Percentiles rank a stretch among this genome's conserved stretches.
Conservation (phyloP, 208 protist genomes). For the Acanthamoeba lenticulata region DNA sequence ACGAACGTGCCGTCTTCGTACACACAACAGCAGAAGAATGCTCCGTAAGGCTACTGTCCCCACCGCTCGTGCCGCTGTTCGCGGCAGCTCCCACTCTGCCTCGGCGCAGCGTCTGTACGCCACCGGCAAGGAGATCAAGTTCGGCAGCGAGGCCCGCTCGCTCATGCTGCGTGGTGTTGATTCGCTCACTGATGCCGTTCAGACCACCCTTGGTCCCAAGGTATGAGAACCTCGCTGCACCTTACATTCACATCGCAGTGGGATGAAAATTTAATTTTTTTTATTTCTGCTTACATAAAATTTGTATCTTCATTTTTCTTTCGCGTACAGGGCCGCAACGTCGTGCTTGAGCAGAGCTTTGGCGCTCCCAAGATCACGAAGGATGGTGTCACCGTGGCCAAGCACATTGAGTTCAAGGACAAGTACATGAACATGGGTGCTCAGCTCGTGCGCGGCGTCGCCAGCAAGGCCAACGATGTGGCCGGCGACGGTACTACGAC, state of each 20-base stretch:
- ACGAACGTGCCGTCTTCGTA: background rate
- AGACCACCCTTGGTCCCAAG: constrained; percentile 98
- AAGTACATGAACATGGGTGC: constrained; percentile 98
- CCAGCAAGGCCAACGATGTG: constrained; percentile 98
- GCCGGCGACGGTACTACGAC: constrained; percentile 99
- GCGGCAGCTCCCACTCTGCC: background rate
- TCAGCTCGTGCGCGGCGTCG: constrained; percentile 91
- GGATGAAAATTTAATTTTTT: too few relatives aligned
- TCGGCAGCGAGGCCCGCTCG: constrained; percentile 94
- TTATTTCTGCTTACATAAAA: background rate
- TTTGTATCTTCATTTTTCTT: background rate
- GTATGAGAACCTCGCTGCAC: too few relatives aligned
- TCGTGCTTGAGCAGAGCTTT: constrained; percentile 98
- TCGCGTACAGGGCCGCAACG: constrained; percentile 95
- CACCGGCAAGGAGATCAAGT: constrained; percentile 95
- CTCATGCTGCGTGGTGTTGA: constrained; percentile 96
- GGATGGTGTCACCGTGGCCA: constrained; percentile 99
- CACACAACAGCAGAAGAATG: background rate
- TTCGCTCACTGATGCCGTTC: constrained; percentile 96
- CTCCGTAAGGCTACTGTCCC: background rate
- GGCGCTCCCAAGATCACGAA: constrained; percentile 99
- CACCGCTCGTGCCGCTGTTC: background rate
- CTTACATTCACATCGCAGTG: too few relatives aligned
- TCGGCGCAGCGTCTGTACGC: background rate
- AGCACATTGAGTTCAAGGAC: constrained; percentile 98